Conservation (phyloP, 2,329 filamentous ascomycete genomes). For the Pyrenophora graminea region DNA sequence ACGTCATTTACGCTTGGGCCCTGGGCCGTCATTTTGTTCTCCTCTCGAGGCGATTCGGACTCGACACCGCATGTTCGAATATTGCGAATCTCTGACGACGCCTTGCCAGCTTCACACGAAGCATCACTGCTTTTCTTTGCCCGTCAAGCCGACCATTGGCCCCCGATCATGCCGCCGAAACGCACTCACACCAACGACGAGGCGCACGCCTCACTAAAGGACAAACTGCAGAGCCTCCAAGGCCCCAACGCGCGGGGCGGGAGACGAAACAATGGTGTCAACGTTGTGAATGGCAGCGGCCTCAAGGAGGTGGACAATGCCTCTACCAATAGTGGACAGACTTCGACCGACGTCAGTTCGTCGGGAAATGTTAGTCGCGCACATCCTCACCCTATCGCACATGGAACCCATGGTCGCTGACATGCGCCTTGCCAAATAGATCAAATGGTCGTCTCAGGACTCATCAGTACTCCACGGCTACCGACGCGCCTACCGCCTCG, state of each 20-base stretch:
- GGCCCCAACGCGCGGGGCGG: slow-evolving; percentile 44
- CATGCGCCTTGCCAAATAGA: slow-evolving; percentile 41
- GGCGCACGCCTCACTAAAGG: slow-evolving; percentile 44
- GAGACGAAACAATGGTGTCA: slow-evolving; percentile 38
- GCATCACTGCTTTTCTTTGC: background rate
- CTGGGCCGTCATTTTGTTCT: slow-evolving; percentile 17
- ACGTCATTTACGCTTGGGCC: slow-evolving; percentile 21
- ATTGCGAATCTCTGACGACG: slow-evolving; percentile 1
- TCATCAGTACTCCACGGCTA: slow-evolving; percentile 72
- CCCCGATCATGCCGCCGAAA: slow-evolving; percentile 45
- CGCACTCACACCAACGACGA: slow-evolving; percentile 44
- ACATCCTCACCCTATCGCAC: slow-evolving; percentile 9
- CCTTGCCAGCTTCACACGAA: slow-evolving; percentile 1
- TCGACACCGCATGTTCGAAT: slow-evolving; percentile 9
- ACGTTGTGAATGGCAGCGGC: slow-evolving; percentile 38
- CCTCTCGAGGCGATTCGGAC: slow-evolving; percentile 11
- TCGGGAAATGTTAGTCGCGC: slow-evolving; percentile 40
- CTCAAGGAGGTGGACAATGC: slow-evolving; percentile 47
- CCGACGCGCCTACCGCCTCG: slow-evolving; percentile 72
- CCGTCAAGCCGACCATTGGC: slow-evolving; percentile 3
- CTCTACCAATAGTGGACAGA: slow-evolving; percentile 43
- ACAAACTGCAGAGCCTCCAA: slow-evolving; percentile 50
- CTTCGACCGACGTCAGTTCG: slow-evolving; percentile 32
- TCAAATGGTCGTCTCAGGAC: slow-evolving; percentile 71
- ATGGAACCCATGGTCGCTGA: slow-evolving; percentile 15